Conservation (phyloP, 2,329 filamentous ascomycete genomes). For the Rhinocladiella similis region DNA sequence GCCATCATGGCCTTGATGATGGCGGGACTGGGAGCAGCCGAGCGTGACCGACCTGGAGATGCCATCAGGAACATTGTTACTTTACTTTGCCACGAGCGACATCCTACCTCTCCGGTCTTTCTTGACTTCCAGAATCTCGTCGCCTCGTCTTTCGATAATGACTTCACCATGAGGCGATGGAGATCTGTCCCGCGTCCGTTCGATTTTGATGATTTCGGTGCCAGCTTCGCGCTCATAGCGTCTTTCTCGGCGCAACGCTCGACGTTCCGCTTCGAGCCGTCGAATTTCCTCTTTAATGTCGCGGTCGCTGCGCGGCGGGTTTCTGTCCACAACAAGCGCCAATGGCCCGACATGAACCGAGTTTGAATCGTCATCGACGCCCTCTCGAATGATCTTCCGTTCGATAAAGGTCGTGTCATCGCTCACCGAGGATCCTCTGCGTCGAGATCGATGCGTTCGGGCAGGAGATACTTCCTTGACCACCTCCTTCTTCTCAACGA, state of each 20-base stretch:
- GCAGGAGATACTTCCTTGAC: conserved; percentile 28
- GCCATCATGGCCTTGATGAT: conserved; percentile 70
- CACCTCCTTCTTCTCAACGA: conserved; percentile 27
- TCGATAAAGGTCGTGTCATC: conserved; percentile 37
- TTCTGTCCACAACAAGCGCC: conserved; percentile 52
- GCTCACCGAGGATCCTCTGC: conserved; percentile 36
- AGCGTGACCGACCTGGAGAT: conserved; percentile 24
- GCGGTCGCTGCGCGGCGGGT: conserved; percentile 52
- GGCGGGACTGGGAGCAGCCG: conserved; percentile 58
- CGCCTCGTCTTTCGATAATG: conserved; percentile 39
- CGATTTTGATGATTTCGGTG: conserved; percentile 24
- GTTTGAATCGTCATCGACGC: conserved; percentile 47
- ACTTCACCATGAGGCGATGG: conserved; percentile 32
- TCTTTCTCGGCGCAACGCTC: conserved; percentile 58
- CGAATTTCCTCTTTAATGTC: conserved; percentile 73
- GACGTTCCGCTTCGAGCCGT: conserved; percentile 66
- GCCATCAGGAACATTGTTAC: conserved; percentile 14
- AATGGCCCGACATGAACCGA: conserved; percentile 46
- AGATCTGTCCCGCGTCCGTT: conserved; percentile 29
- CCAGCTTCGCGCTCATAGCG: conserved; percentile 44
- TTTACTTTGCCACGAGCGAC: conserved; percentile 38
- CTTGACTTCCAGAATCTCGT: conserved; percentile 64
- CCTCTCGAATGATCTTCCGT: conserved; percentile 36
- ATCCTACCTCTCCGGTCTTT: conserved; percentile 97
- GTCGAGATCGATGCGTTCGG: conserved; percentile 30